Evolutionary conservation across 257 asterid species (phyloP), one percentile per base, ranked within the genome.

Genomic region (Solanum dulcamara): DNA sequence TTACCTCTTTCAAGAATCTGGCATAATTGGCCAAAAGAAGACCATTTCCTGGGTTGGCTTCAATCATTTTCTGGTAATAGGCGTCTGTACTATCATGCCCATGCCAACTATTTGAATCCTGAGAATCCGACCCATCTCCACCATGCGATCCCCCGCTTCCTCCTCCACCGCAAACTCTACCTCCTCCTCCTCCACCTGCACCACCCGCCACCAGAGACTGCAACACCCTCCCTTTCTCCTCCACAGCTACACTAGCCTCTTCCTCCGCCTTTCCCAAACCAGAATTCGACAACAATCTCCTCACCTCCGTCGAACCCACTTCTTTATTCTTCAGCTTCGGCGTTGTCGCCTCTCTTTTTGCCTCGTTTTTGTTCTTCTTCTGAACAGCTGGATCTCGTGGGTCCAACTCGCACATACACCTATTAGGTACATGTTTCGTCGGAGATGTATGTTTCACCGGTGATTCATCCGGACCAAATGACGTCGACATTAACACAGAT

Each of bases 1-100:
- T 4, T 90, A 91, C 98, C 97, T 94, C 97, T 88, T 94, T 95
- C 87, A 95, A 88, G 89, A 89, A 95, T 84, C 88, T 92, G 85
- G 99, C 98, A 86, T 95, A 95, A 87, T 95, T 95, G n/a, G 96
- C 91, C 0, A 95, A 88, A 80, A 95, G 84, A 3, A 95, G 92
- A 68, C 96, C 87, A 81, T 95, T 95, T 30, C 91, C 92, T 0
- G 97, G 98, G 84, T 95, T 92, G 7, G 97, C 96, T 81, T 88
- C 88, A 3, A 95, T 91, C 99, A 95, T 95, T 84, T 42, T 92
- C 92, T 91, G 94, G 87, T 94, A 95, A 83, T 94, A 93, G 6
- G 91, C 89, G 0, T 94, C 91, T 2, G 92, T 92, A 60, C 86
- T 90, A 40, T 92, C 92, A 80, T 89, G 90, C 83, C 95, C 93